phyloP scores from a whole-genome alignment of 805 yeast species.

The Zygotorulaspora florentina region DNA sequence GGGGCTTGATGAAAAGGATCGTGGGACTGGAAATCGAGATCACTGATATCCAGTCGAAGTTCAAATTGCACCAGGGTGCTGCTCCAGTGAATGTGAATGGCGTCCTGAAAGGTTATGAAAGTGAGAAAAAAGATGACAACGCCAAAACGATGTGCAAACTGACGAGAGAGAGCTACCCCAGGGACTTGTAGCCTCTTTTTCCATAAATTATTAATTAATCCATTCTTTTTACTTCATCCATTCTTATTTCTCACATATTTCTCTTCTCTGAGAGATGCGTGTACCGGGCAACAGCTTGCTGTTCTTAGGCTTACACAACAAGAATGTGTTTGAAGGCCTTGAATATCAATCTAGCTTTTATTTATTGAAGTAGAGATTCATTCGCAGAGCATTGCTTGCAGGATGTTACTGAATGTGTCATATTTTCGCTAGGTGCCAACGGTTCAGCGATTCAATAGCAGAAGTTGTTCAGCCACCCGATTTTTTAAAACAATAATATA shows the following conservation, averaged over 20 bases:
- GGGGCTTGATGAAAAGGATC: constrained; percentile 45
- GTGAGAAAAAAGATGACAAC: constrained; percentile 26
- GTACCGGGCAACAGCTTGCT: too few species aligned
- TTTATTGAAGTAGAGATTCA: too few species aligned
- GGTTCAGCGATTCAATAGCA: too few species aligned
- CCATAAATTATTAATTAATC: not conserved
- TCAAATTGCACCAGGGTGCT: constrained; percentile 54
- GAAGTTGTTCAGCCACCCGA: too few species aligned
- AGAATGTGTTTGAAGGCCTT: too few species aligned
- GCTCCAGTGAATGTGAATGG: constrained; percentile 46
- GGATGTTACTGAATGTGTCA: too few species aligned
- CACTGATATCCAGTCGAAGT: constrained; percentile 45
- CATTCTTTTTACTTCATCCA: not conserved
- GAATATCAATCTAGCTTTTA: too few species aligned
- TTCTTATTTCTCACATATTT: too few species aligned
- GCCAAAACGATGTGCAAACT: not conserved
- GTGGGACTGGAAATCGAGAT: constrained; percentile 55
- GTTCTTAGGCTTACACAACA: too few species aligned
- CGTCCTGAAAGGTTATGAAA: constrained; percentile 44
- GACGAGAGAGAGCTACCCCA: constrained; percentile 13
- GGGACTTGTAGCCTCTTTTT: not conserved
- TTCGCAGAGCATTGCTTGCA: too few species aligned
- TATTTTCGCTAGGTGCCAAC: too few species aligned
- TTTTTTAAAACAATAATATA: too few species aligned
- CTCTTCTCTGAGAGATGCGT: not conserved